Evolutionary conservation across 1,139 yeast species (phyloP).

Genomic region (Candida sp.): DNA sequence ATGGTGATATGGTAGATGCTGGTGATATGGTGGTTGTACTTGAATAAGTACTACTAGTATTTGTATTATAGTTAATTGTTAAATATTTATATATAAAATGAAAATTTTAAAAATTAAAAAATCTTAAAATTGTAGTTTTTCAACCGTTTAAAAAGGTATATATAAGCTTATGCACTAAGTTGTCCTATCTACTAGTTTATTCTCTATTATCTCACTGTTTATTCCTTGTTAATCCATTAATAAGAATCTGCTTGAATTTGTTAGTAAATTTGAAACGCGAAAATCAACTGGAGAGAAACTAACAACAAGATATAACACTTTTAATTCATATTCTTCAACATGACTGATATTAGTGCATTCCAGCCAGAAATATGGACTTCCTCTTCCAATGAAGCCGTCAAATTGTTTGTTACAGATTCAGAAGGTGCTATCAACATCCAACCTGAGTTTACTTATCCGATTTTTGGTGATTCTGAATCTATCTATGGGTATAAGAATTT

Average conservation of each 20-base stretch:
- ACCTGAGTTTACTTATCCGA: conserved; percentile 87
- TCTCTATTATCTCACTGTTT: no score
- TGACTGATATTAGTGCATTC: conserved; percentile 13
- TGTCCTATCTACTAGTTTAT: no score
- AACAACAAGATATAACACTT: background rate
- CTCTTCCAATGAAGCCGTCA: conserved; percentile 63
- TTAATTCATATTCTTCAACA: background rate
- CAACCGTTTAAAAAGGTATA: no score
- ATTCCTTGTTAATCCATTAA: no score
- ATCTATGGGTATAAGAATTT: conserved; percentile 82
- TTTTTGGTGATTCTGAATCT: conserved; percentile 88
- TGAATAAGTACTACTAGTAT: conserved; percentile 17
- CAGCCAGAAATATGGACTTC: conserved; percentile 65
- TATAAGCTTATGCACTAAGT: no score
- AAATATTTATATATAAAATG: no score
- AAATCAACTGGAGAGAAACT: no score
- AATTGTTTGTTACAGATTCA: conserved; percentile 51
- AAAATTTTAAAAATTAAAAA: no score
- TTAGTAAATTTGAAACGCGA: no score
- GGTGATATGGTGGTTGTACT: conserved; percentile 91
- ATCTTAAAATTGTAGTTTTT: no score
- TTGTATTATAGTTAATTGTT: background rate
- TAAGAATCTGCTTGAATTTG: no score
- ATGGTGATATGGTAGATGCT: conserved; percentile 95
- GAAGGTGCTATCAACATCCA: conserved; percentile 53